Base-by-base conservation (phyloP, 2,329 filamentous ascomycete genomes). In the Nothopassalora personata region DNA sequence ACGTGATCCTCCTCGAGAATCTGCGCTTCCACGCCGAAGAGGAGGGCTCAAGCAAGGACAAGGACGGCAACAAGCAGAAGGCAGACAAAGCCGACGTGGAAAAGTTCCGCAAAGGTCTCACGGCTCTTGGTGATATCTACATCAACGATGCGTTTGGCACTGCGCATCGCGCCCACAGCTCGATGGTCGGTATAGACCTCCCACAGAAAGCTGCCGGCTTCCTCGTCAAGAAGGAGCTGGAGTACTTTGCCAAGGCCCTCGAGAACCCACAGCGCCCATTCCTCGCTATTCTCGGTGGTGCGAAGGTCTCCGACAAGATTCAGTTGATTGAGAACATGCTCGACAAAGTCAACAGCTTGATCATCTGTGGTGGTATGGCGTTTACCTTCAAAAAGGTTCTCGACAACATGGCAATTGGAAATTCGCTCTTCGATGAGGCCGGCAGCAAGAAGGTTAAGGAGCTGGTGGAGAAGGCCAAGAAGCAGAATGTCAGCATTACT, bases 361-460 rank as follows among this genome's bases (percentile, higher is more conserved):
- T 99, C 78, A 88, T 99, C 79, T 96, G 93, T 76, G 94, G 94
- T 74, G 94, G 86, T 71, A 99, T 99, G 94, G 92, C 94, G 64
- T 99, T 97, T 82, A 99, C 94, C 70, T 99, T 99, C 86, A 97
- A 97, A 85, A 99, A 99, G 86, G 93, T 91, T n/a, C 84, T 97
- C 58, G 85, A 97, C 79, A 82, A 84, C 74, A 87, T 97, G 72
- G 84, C 87, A 77, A 99, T 99, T 67, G 94, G 94, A 62, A 86
- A 86, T 81, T 94, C 81, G 54, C 84, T 99, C 71, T 99, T 96
- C 75, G 94, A 99, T 71, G 90, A 97, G 81, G 88, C 88, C 54
- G 94, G 94, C 69, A 84, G 88, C 82, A 91, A 97, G 86, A 97
- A 90, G 46, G 93, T 97, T 60, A 86, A 83, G 63, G 81, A 89